These are phyloP conservation scores for Periconia sp. DNA, from an alignment of 2,329 filamentous ascomycete species.

Conservation along the genomic window DNA sequence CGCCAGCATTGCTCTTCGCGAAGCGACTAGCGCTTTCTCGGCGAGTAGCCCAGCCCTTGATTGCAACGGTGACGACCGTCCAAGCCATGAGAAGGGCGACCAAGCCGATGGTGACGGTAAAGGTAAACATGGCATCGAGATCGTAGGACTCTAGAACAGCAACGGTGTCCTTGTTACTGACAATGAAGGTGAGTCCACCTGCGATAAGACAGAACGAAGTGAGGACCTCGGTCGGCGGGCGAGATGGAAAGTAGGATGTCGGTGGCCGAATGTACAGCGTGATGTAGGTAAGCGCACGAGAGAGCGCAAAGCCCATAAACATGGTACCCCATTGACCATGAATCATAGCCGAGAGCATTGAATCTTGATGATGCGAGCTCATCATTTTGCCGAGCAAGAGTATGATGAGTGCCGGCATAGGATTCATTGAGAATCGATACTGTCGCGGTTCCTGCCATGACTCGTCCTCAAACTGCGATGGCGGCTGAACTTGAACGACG, in stretches of 20 bases:
- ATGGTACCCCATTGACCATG: constrained; percentile 93
- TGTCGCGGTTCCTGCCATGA: constrained; percentile 66
- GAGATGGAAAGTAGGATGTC: constrained; percentile 77
- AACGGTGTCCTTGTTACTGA: constrained; percentile 80
- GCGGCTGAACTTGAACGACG: constrained; percentile 47
- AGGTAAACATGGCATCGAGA: constrained; percentile 90
- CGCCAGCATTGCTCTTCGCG: constrained; percentile 32
- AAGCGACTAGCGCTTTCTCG: constrained; percentile 38
- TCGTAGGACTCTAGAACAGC: constrained; percentile 76
- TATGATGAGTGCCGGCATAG: constrained; percentile 85
- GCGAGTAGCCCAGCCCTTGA: constrained; percentile 82
- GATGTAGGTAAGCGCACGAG: constrained; percentile 80
- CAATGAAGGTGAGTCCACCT: constrained; percentile 91
- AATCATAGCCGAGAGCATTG: constrained; percentile 87
- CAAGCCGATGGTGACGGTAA: constrained; percentile 85
- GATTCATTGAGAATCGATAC: constrained; percentile 82
- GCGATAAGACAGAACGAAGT: constrained; percentile 84
- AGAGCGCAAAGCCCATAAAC: constrained; percentile 79
- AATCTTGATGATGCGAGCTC: constrained; percentile 85
- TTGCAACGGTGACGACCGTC: constrained; percentile 75
- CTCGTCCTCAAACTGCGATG: constrained; percentile 45
- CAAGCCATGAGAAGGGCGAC: constrained; percentile 86
- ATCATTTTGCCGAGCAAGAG: constrained; percentile 92
- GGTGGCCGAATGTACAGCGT: constrained; percentile 81
- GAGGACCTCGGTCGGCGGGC: constrained; percentile 90